These are phyloP conservation scores for Candida odintsovae DNA, from an alignment of 805 yeast species.

Conservation along the genomic window DNA sequence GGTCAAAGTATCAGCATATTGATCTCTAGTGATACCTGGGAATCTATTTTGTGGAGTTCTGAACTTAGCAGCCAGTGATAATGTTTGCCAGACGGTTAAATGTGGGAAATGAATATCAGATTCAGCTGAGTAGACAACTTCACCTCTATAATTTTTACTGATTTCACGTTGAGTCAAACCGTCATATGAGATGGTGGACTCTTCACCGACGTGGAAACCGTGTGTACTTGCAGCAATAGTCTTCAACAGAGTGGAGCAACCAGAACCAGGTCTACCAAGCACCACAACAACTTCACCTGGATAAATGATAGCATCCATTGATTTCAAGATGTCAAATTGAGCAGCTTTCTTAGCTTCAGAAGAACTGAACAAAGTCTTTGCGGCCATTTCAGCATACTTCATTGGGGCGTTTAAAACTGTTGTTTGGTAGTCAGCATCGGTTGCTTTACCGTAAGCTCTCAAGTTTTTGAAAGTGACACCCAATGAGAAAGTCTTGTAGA, in stretches of 20 bases:
- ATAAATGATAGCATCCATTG: slow-evolving; percentile 47
- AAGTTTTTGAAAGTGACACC: too few relatives aligned
- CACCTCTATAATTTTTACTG: slow-evolving; percentile 44
- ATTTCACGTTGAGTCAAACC: slow-evolving; percentile 42
- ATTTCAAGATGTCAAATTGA: slow-evolving; percentile 39
- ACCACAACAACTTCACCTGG: slow-evolving; percentile 70
- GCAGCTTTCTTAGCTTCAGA: slow-evolving; percentile 18
- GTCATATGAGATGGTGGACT: slow-evolving; percentile 41
- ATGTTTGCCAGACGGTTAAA: slow-evolving; percentile 60
- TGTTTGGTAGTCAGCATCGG: slow-evolving; percentile 27
- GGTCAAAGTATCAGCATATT: slow-evolving; percentile 47
- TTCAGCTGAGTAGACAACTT: slow-evolving; percentile 13
- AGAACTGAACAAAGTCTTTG: slow-evolving; percentile 12
- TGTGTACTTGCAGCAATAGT: slow-evolving; percentile 48
- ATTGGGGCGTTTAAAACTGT: slow-evolving; percentile 42
- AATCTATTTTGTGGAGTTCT: slow-evolving; percentile 59
- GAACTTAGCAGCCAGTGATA: slow-evolving; percentile 54
- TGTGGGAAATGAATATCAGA: slow-evolving; percentile 56
- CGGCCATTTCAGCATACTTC: slow-evolving; percentile 16
- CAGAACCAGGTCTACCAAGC: slow-evolving; percentile 73
- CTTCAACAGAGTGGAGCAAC: slow-evolving; percentile 56
- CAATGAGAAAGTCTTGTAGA: too few relatives aligned
- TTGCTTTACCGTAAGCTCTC: too few relatives aligned
- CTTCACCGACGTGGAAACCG: slow-evolving; percentile 43
- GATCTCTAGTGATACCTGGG: slow-evolving; percentile 52